Evolutionary conservation across 371 early-diverging fungal genomes (phyloP), one percentile per base, ranked within the genome.

Genomic region (Zopfochytrium polystomum): DNA sequence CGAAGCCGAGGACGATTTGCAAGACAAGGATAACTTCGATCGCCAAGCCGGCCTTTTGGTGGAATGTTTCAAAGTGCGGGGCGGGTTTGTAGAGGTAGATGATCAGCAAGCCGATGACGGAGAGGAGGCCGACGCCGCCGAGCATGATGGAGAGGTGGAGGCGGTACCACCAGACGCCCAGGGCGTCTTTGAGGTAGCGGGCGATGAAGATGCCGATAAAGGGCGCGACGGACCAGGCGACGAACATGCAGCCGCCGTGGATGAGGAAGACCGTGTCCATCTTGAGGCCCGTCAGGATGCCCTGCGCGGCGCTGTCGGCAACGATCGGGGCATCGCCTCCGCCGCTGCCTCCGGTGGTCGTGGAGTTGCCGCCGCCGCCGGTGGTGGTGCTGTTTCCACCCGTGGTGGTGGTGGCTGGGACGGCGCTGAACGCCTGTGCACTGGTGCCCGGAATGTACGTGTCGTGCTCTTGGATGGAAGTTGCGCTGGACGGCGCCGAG

Each of bases 141-240:
- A n/a, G n/a, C n/a, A n/a, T n/a, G n/a, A 55, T 45, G 18, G 34
- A 30, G 7, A 62, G 27, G 45, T 70, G 70, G 57, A 57, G 32
- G 20, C 27, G 26, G 60, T 60, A 73, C 74, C 74, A 73, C 49
- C 22, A 32, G 54, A 58, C 50, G n/a, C 74, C 74, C 7, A 73
- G 26, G 2, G 50, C 22, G 57, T 65, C 63, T 49, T 73, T 78
- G 27, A 72, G 13, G 61, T 70, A 72, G 7, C 75, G 59, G 1
- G 79, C 79, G 25, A 70, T 59, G 52, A 73, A 73, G 32, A 73
- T 62, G 23, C 66, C 65, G 35, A 55, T 6, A 50, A 46, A 60
- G 22, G 74, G 74, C 22, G 52, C 30, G 33, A 71, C 61, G 27
- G 42, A 50, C 71, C 71, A 74, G 15, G 71, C 74, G 29, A 71